A percentile compares a stretch with the other conserved stretches of the same genome.
phyloP scores from a whole-genome alignment of 225 moss, liverwort and hornwort genomes.

The Pseudoscleropodium purum region DNA sequence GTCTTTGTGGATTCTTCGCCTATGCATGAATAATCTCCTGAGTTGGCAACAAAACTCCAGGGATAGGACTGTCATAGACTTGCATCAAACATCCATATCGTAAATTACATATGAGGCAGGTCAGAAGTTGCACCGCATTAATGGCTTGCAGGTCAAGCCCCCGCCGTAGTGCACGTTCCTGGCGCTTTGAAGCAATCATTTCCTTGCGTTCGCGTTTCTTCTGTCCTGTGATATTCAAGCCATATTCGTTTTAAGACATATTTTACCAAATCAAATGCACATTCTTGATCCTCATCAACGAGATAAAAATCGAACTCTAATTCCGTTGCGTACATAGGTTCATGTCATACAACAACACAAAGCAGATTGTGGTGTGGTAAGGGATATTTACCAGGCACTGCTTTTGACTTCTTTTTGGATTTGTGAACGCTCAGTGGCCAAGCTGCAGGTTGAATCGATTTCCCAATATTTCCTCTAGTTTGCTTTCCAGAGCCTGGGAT shows the following conservation, averaged over 20 bases:
- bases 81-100: not conserved
- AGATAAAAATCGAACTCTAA: not conserved
- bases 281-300: not conserved
- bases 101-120: constrained; percentile 1
- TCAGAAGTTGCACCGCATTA: constrained; percentile 52
- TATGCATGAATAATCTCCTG: not conserved
- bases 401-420: constrained; percentile 44
- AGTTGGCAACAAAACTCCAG: not conserved
- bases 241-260: not conserved
- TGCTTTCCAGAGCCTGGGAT: constrained; percentile 17
- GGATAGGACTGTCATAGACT: not conserved
- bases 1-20: not conserved
- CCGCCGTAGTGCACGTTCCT: constrained; percentile 52
- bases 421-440: constrained; percentile 60
- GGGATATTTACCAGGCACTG: constrained; percentile 45
- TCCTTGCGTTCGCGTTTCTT: constrained; percentile 70
- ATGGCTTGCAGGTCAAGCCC: constrained; percentile 67
- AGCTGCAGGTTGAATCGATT: constrained; percentile 21
- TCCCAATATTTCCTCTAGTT: constrained; percentile 9
- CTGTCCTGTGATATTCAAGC: constrained; percentile 39
- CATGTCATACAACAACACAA: not conserved
- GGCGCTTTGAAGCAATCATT: constrained; percentile 64
- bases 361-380: not conserved
- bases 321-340: not conserved
- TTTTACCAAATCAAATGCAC: not conserved